Evolutionary conservation across 2,329 filamentous ascomycete species (phyloP).

Genomic region (Arthrobotrys megalospora): DNA sequence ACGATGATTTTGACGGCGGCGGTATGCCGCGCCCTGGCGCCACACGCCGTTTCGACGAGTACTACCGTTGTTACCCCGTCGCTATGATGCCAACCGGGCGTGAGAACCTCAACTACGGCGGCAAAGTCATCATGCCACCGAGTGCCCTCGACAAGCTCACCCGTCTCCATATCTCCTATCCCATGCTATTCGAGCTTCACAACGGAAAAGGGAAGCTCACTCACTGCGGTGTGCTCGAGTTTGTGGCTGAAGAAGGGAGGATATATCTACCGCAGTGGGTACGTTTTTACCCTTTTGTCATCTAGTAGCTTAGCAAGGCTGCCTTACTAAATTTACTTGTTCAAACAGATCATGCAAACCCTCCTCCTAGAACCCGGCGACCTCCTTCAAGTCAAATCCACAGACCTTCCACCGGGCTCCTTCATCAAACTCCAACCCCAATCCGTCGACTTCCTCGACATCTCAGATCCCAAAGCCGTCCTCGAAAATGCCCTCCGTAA

Average conservation of each 20-base stretch:
- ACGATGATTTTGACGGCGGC: constrained; percentile 63
- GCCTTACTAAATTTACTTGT: background rate
- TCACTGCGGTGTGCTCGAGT: constrained; percentile 95
- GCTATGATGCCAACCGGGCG: constrained; percentile 93
- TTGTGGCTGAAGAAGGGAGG: constrained; percentile 96
- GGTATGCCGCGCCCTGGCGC: constrained; percentile 64
- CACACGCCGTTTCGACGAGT: constrained; percentile 92
- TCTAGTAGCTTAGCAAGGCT: background rate
- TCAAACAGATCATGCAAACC: constrained; percentile 87
- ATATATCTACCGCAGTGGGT: constrained; percentile 98
- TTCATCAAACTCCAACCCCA: constrained; percentile 98
- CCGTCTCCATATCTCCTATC: constrained; percentile 94
- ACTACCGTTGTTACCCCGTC: constrained; percentile 96
- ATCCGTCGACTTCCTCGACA: constrained; percentile 92
- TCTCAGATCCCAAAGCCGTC: constrained; percentile 96
- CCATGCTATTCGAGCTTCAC: constrained; percentile 94
- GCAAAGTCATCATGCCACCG: constrained; percentile 97
- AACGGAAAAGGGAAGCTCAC: constrained; percentile 87
- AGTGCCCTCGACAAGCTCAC: constrained; percentile 97
- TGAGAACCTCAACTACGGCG: constrained; percentile 92
- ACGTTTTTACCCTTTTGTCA: constrained; percentile 63
- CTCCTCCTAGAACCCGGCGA: constrained; percentile 91
- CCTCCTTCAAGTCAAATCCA: constrained; percentile 94
- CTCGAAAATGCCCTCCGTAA: constrained; percentile 96
- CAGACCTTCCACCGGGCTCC: constrained; percentile 88